phyloP scores from a whole-genome alignment of 2,329 filamentous ascomycete genomes.

The Colletotrichum sp. region DNA sequence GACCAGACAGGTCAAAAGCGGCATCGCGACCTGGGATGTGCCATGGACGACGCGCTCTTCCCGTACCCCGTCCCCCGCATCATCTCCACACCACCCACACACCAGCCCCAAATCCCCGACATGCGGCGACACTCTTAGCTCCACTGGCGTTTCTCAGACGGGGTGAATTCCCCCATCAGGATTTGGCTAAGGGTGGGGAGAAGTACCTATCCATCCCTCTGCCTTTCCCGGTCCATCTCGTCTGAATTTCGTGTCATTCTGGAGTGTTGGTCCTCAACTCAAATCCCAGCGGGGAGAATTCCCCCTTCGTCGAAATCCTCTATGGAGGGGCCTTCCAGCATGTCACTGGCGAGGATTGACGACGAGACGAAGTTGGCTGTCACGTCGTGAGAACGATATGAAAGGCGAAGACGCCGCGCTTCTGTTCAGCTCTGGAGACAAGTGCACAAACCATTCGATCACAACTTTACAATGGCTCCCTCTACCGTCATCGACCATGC shows the following conservation, averaged over 20 bases:
- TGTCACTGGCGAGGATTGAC: neutral
- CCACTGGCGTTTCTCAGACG: neutral
- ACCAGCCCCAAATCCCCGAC: neutral
- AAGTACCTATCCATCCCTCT: no score
- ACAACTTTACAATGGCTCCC: neutral
- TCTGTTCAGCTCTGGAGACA: fast-evolving
- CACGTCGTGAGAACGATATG: neutral
- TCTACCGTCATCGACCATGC: neutral
- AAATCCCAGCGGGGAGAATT: neutral
- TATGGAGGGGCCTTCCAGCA: neutral
- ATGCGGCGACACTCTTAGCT: neutral
- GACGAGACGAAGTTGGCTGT: neutral
- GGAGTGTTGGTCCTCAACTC: neutral
- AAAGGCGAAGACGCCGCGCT: neutral
- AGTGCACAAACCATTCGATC: neutral
- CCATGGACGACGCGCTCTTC: neutral
- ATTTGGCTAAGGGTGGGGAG: neutral
- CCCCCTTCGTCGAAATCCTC: neutral
- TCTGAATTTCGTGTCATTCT: no score
- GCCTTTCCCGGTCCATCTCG: no score
- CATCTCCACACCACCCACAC: neutral
- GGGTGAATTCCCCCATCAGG: neutral
- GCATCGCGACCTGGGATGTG: neutral
- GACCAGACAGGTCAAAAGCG: neutral
- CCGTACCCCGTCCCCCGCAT: neutral